A percentile compares a stretch with the other conserved stretches of the same genome.
Conservation (phyloP, 1,139 yeast genomes). For the Hemisphaericaspora subhashii region DNA sequence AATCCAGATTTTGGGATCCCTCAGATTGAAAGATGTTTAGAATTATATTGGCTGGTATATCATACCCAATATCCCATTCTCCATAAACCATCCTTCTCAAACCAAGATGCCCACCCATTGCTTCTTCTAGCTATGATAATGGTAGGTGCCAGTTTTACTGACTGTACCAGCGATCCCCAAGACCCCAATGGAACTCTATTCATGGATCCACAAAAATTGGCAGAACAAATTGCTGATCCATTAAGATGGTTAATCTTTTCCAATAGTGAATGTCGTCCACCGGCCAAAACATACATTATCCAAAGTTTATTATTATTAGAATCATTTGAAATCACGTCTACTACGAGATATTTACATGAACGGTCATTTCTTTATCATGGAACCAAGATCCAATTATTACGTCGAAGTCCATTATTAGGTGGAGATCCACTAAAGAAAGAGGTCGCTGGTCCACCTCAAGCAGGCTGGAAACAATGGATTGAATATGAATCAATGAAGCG, state of each 20-base stretch:
- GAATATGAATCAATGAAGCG: conserved; percentile 34
- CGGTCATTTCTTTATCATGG: conserved; percentile 75
- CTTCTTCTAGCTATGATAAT: conserved; percentile 55
- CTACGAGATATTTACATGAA: conserved; percentile 58
- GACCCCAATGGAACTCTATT: conserved; percentile 18
- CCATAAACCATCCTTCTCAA: conserved; percentile 60
- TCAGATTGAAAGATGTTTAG: conserved; percentile 28
- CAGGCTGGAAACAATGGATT: conserved; percentile 34
- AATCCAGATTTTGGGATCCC: conserved; percentile 27
- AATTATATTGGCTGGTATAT: conserved; percentile 53
- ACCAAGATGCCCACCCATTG: conserved; percentile 51
- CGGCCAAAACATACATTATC: conserved; percentile 61
- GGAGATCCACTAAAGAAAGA: conserved; percentile 50
- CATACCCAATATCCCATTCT: conserved; percentile 62
- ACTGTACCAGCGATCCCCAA: conserved; percentile 15
- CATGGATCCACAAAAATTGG: conserved; percentile 21
- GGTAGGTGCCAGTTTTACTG: conserved; percentile 48
- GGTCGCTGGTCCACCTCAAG: conserved; percentile 19
- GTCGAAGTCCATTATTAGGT: conserved; percentile 68
- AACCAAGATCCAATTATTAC: conserved; percentile 63
- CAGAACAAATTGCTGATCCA: conserved; percentile 55
- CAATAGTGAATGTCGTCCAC: conserved; percentile 50
- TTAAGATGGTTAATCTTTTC: conserved; percentile 62
- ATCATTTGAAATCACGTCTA: conserved; percentile 51
- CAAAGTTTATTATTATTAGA: conserved; percentile 63